phyloP scores from a whole-genome alignment of 2,329 filamentous ascomycete genomes.

The Fragosphaeria purpurea region DNA sequence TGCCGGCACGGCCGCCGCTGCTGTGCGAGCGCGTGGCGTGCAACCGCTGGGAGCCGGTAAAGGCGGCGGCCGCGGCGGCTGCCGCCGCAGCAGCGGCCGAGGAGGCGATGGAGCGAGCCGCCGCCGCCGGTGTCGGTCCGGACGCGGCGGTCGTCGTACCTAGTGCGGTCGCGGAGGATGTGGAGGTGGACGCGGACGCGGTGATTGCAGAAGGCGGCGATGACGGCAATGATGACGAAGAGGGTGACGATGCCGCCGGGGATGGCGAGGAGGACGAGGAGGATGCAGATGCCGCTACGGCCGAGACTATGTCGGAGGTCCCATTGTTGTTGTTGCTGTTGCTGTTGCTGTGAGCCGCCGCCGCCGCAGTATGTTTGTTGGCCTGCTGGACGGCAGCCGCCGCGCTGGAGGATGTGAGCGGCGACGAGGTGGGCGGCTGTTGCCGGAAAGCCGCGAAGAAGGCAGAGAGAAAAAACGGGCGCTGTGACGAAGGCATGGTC shows the following conservation, averaged over 20 bases:
- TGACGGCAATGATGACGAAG: slow-evolving; percentile 16
- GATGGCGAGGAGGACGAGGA: too few relatives aligned
- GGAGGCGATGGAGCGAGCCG: slow-evolving; percentile 6
- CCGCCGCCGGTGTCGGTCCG: not conserved
- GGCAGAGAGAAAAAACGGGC: slow-evolving; percentile 46
- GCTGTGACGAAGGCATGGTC: slow-evolving; percentile 39
- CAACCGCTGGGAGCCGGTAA: slow-evolving; percentile 11
- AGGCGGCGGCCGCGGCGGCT: slow-evolving; percentile 11
- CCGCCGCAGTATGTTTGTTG: slow-evolving; percentile 27
- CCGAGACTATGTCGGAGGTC: slow-evolving; percentile 15
- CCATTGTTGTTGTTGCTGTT: not conserved
- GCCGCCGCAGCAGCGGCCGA: slow-evolving; percentile 11
- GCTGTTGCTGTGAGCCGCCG: slow-evolving; percentile 7
- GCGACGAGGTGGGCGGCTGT: slow-evolving; percentile 25
- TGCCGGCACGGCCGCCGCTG: not conserved
- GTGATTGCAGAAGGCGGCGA: slow-evolving; percentile 14
- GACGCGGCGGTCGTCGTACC: slow-evolving; percentile 6
- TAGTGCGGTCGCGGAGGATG: slow-evolving; percentile 13
- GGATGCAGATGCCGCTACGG: too few relatives aligned
- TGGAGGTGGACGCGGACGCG: slow-evolving; percentile 12
- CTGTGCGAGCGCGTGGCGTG: slow-evolving; percentile 6
- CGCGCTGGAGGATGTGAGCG: slow-evolving; percentile 12
- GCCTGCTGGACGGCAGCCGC: slow-evolving; percentile 23
- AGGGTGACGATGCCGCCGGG: too few relatives aligned
- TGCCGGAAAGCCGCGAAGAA: slow-evolving; percentile 47